Evolutionary conservation across 2,329 filamentous ascomycete genomes (phyloP), one percentile per base, ranked within the genome.

Genomic region (Fusarium robinianum): DNA sequence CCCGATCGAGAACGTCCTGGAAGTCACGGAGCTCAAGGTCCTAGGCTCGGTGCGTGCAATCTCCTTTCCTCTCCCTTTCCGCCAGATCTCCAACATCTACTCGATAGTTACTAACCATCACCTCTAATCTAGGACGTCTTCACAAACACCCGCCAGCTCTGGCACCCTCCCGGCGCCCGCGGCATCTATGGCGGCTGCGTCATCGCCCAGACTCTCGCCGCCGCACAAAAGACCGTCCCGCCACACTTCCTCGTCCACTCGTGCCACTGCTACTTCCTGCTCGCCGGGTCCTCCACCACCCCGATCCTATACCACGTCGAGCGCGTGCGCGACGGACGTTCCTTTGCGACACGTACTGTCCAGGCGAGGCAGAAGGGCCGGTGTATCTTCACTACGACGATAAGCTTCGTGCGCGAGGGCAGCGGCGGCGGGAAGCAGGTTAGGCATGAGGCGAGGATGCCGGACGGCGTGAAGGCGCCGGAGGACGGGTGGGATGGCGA

Each of bases 191-290:
- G 94, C 65, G 91, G 91, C 55, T 84, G 88, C 43, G 90, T 95
- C 24, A 96, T 99, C 58, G 91, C 92, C 33, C 92, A 97, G 76
- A 91, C 81, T 62, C 84, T 96, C 17, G 80, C 87, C 31, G 90
- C 94, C 2, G 94, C 90, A 16, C 90, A 96, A 68, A 82, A 84
- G 63, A 99, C 94, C 7, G 88, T 99, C 3, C 85, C 87, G 0
- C 67, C 75, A 17, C 77, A 88, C 65, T 96, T 96, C 70, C 80
- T 84, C 47, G 83, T 94, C 35, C 94, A 99, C 75, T 92, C 87
- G 64, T 96, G 95, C 87, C 94, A 99, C 78, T 97, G 94, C 80
- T 99, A 97, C 75, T 99, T 99, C 69, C 84, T 99, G 22, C 83
- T 97, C 2, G 91, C 92, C 5, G 94, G 94, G 18, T 88, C 92